Evolutionary conservation across 345 rosid genomes (phyloP).

Genomic region (Ceriops decandra): DNA sequence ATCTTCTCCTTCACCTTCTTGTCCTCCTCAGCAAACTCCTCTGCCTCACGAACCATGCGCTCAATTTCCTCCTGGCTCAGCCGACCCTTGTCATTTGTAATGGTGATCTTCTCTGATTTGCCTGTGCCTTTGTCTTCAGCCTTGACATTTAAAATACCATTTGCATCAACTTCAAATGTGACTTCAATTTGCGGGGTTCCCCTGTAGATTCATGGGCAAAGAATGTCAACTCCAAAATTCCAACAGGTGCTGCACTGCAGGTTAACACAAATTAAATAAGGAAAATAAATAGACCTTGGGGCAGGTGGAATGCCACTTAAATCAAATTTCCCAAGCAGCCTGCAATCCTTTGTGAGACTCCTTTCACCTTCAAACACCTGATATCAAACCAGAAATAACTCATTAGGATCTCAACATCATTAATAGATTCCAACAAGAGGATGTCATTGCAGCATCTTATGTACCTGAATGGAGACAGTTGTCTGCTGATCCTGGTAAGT

Average conservation of each 20-base stretch:
- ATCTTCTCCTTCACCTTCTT: conserved; percentile 89
- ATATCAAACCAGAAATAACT: conserved; percentile 6
- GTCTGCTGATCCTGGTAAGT: conserved; percentile 99
- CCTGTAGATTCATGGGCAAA: conserved; percentile 36
- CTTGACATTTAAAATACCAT: conserved; percentile 83
- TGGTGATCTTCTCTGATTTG: conserved; percentile 88
- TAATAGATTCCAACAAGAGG: not conserved
- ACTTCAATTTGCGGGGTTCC: conserved; percentile 98
- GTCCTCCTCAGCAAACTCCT: conserved; percentile 96
- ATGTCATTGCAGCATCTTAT: not conserved
- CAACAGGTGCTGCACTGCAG: not conserved
- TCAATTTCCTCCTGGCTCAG: conserved; percentile 96
- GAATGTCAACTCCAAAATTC: not conserved
- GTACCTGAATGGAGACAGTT: conserved; percentile 88
- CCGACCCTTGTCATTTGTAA: conserved; percentile 93
- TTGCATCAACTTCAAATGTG: conserved; percentile 92
- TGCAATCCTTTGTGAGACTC: conserved; percentile 91
- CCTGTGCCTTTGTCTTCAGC: conserved; percentile 94
- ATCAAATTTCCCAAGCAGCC: conserved; percentile 86
- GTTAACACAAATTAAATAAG: not conserved
- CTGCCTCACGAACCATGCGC: conserved; percentile 88
- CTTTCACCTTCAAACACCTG: conserved; percentile 98
- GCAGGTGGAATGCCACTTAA: conserved; percentile 80
- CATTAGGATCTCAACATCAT: conserved; percentile 1
- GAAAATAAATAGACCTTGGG: conserved; percentile 51